phyloP scores from a whole-genome alignment of 1,284 basidiomycete species.

The Xerocomus minutiporus region DNA sequence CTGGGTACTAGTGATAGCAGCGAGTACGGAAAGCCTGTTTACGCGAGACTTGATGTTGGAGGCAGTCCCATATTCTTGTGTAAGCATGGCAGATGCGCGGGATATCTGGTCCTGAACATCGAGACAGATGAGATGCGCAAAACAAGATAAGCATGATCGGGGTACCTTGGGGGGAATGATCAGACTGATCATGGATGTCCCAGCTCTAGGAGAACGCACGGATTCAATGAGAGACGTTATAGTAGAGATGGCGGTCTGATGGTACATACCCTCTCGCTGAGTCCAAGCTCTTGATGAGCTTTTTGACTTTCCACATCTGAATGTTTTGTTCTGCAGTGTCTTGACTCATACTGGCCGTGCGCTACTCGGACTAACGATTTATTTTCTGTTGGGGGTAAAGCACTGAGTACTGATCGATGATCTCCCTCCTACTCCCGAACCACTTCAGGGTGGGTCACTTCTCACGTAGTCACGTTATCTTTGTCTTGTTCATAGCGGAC shows the following conservation, averaged over 20 bases:
- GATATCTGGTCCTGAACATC: conserved; percentile 84
- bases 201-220: conserved; percentile 50
- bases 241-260: conserved; percentile 14
- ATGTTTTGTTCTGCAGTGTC: conserved; percentile 83
- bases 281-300: conserved; percentile 95
- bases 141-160: conserved; percentile 19
- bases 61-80: conserved; percentile 96
- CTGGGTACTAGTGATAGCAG: conserved; percentile 99
- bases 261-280: conserved; percentile 76
- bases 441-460: conserved; percentile 25
- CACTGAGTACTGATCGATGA: neutral
- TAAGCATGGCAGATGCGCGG: conserved; percentile 91
- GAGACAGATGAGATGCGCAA: neutral
- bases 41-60: conserved; percentile 99
- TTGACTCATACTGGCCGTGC: conserved; percentile 61
- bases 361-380: conserved; percentile 1
- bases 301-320: conserved; percentile 97
- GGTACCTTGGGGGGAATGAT: conserved; percentile 91
- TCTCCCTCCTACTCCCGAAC: neutral
- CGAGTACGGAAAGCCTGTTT: conserved; percentile 94
- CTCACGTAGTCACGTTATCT: conserved; percentile 9
- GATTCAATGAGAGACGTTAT: conserved; percentile 13
- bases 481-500: too few relatives aligned
- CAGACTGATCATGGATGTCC: conserved; percentile 98
- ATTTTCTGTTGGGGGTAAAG: neutral